phyloP scores from a whole-genome alignment of 208 protist genomes.

The Trichomonas vaginalis region DNA sequence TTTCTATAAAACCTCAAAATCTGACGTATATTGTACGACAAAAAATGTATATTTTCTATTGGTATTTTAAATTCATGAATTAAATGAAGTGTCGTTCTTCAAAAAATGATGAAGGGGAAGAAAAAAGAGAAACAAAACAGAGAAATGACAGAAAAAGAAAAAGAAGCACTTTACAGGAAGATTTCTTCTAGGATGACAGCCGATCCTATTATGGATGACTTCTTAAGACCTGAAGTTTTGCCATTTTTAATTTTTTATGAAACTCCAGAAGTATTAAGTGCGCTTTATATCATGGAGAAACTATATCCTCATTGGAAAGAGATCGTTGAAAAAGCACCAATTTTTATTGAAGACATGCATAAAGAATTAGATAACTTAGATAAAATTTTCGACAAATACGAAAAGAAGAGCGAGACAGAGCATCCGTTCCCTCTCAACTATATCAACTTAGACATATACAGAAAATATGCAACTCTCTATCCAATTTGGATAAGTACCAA shows the following conservation, averaged over 20 bases:
- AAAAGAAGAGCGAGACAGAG: not conserved
- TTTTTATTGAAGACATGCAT: not conserved
- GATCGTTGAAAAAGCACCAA: not conserved
- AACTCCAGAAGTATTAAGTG: not conserved
- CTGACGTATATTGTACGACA: too few relatives aligned
- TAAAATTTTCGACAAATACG: not conserved
- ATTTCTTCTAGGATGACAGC: not conserved
- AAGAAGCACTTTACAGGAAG: not conserved
- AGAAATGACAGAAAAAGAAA: not conserved
- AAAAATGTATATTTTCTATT: too few relatives aligned
- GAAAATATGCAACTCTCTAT: not conserved
- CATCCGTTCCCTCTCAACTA: not conserved
- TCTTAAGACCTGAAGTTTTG: not conserved
- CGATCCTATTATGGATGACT: not conserved
- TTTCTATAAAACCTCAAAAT: too few relatives aligned
- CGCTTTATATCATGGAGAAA: not conserved
- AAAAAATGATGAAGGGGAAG: too few relatives aligned
- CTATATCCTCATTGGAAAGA: not conserved
- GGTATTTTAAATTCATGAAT: too few relatives aligned
- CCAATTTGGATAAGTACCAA: not conserved
- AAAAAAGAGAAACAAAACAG: not conserved
- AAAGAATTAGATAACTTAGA: not conserved
- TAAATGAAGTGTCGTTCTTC: too few relatives aligned
- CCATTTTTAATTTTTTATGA: not conserved
- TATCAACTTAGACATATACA: not conserved